A percentile compares a stretch with the other conserved stretches of the same genome.
Conservation (phyloP, 2,329 filamentous ascomycete species). For the Talaromyces funiculosus region DNA sequence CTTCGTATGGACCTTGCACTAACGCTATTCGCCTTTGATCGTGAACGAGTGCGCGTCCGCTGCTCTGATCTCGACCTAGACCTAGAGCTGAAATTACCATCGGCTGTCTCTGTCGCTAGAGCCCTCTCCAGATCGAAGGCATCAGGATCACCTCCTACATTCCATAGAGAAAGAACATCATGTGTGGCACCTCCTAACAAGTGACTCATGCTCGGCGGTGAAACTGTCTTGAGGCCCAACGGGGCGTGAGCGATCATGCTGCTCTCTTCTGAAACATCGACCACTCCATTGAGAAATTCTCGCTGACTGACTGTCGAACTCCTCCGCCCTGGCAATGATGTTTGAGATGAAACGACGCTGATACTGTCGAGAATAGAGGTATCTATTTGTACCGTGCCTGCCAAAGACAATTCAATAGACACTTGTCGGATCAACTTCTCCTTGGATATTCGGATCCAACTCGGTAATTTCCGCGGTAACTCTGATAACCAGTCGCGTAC, state of each 20-base stretch:
- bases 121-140: conserved; percentile 31
- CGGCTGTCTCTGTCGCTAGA: conserved; percentile 18
- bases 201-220: background rate
- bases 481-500: conserved; percentile 33
- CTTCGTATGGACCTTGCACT: conserved; percentile 18
- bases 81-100: conserved; percentile 16
- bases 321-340: background rate
- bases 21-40: conserved; percentile 17
- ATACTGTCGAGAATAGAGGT: conserved; percentile 1
- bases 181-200: background rate
- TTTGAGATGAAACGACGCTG: conserved; percentile 1
- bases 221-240: conserved; percentile 6
- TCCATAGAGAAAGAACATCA: conserved; percentile 34
- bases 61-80: conserved; percentile 15
- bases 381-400: conserved; percentile 25
- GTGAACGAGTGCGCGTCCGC: conserved; percentile 22
- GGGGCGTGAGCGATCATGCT: background rate
- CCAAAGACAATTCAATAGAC: conserved; percentile 32
- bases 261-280: background rate
- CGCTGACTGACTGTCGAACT: background rate
- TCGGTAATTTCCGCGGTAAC: conserved; percentile 29
- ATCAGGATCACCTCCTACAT: conserved; percentile 27
- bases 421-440: conserved; percentile 34
- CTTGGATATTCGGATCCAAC: conserved; percentile 33
- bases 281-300: background rate